Evolutionary conservation across 371 early-diverging fungal genomes (phyloP).

Genomic region (Smittium mucronatum): DNA sequence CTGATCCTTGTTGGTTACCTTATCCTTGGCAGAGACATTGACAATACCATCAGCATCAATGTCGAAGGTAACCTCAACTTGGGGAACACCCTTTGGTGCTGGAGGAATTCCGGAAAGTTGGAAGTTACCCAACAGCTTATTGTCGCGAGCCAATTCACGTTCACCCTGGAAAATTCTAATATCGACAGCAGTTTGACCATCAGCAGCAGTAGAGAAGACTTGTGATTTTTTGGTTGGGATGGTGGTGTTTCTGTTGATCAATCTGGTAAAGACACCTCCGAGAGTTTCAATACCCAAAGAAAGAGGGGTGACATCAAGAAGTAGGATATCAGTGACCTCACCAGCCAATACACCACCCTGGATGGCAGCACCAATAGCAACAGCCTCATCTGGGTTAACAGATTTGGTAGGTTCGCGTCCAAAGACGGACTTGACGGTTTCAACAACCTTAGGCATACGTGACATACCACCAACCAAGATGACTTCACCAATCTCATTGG

Average conservation of each 20-base stretch:
- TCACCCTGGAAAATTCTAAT: conserved; percentile 99
- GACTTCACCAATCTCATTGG: conserved; percentile 83
- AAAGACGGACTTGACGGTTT: conserved; percentile 82
- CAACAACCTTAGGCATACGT: conserved; percentile 94
- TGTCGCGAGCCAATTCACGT: conserved; percentile 91
- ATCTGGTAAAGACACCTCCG: conserved; percentile 93
- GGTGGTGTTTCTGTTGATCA: conserved; percentile 97
- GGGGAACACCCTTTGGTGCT: conserved; percentile 87
- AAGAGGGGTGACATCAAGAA: conserved; percentile 97
- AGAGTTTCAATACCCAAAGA: conserved; percentile 97
- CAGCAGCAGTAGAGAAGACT: conserved; percentile 98
- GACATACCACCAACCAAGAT: conserved; percentile 99
- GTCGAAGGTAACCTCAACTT: conserved; percentile 94
- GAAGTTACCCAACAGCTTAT: conserved; percentile 96
- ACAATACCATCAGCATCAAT: conserved; percentile 99
- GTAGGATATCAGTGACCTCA: conserved; percentile 82
- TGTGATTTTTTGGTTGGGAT: conserved; percentile 99
- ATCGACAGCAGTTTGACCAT: conserved; percentile 96
- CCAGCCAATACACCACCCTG: conserved; percentile 97
- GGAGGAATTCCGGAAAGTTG: conserved; percentile 80
- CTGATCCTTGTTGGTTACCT: conserved; percentile 88
- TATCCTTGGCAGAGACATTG: conserved; percentile 96
- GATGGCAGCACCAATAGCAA: conserved; percentile 98
- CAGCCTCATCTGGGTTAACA: conserved; percentile 99
- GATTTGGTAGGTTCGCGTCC: conserved; percentile 82